Conservation (phyloP, 1,284 basidiomycete species). For the Tilletia caries region DNA sequence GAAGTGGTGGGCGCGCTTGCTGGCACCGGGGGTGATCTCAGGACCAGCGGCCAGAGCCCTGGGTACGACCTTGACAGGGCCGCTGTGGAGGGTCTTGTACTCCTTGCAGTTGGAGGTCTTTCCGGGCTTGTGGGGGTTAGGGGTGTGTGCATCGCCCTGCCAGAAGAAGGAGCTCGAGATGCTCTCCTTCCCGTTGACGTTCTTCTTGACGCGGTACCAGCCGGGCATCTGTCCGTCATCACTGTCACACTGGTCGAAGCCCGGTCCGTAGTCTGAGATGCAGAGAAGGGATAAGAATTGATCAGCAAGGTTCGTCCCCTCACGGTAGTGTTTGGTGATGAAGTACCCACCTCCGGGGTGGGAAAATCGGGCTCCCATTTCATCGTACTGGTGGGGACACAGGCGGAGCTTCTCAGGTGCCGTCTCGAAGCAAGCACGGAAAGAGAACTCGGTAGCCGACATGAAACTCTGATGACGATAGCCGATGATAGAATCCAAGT, state of each 20-base stretch:
- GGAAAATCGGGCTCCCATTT: conserved; percentile 2
- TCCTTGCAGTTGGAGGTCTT: conserved; percentile 15
- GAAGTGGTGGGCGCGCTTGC: conserved; percentile 4
- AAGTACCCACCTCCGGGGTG: not conserved
- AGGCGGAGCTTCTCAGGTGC: conserved; percentile 14
- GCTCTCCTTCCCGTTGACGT: not conserved
- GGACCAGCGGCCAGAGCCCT: not conserved
- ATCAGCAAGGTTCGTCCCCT: not conserved
- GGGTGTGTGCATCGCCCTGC: conserved; percentile 16
- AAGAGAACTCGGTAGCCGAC: conserved; percentile 45
- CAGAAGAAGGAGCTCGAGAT: conserved; percentile 14
- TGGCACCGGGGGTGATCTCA: not conserved
- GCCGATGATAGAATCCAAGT: too few relatives aligned
- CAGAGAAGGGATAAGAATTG: not conserved
- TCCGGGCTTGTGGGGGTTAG: conserved; percentile 16
- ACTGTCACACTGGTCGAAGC: conserved; percentile 18
- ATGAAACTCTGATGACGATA: too few relatives aligned
- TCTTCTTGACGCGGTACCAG: not conserved
- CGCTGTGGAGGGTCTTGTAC: conserved; percentile 14
- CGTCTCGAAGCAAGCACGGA: conserved; percentile 45
- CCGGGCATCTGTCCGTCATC: conserved; percentile 12
- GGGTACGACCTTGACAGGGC: conserved; percentile 9
- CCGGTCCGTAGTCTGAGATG: conserved; percentile 10
- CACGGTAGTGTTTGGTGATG: too few relatives aligned
- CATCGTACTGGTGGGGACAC: conserved; percentile 5